Percentiles rank a stretch among this genome's conserved stretches.
Evolutionary conservation across 179 eudicot genomes (phyloP).

Genomic region (Silene noctiflora): DNA sequence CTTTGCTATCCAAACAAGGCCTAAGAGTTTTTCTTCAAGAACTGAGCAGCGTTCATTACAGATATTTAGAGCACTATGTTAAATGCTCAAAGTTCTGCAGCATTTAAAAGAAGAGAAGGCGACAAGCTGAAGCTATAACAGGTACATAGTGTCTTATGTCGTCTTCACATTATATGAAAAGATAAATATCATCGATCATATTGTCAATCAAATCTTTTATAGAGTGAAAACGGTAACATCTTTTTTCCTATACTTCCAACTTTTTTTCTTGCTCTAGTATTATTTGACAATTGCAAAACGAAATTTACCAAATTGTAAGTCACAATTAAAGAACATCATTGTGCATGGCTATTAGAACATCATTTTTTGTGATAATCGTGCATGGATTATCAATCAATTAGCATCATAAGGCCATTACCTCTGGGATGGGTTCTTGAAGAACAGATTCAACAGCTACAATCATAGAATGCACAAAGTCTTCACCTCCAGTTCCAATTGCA

Average conservation of each 20-base stretch:
- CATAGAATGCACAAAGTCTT: conserved; percentile 96
- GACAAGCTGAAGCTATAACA: not conserved
- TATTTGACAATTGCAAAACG: not conserved
- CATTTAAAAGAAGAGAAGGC: not conserved
- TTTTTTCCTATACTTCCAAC: not conserved
- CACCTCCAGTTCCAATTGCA: conserved; percentile 96
- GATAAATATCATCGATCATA: not conserved
- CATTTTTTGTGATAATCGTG: not conserved
- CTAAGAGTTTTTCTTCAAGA: no score
- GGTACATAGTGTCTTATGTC: not conserved
- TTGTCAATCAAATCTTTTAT: not conserved
- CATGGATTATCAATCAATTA: not conserved
- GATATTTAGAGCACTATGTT: not conserved
- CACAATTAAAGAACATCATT: not conserved
- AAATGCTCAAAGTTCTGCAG: not conserved
- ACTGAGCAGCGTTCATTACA: not conserved
- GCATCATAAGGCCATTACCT: conserved; percentile 41
- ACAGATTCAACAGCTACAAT: conserved; percentile 95
- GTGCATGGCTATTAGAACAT: not conserved
- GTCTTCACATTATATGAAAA: no score
- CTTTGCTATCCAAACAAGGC: no score
- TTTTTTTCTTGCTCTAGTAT: not conserved
- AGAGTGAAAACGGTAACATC: not conserved
- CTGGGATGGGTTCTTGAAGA: conserved; percentile 73
- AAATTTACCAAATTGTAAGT: not conserved